A percentile compares a stretch with the other conserved stretches of the same genome.
Conservation (phyloP, 2,329 filamentous ascomycete genomes). For the Arthrobotrys entomopaga region DNA sequence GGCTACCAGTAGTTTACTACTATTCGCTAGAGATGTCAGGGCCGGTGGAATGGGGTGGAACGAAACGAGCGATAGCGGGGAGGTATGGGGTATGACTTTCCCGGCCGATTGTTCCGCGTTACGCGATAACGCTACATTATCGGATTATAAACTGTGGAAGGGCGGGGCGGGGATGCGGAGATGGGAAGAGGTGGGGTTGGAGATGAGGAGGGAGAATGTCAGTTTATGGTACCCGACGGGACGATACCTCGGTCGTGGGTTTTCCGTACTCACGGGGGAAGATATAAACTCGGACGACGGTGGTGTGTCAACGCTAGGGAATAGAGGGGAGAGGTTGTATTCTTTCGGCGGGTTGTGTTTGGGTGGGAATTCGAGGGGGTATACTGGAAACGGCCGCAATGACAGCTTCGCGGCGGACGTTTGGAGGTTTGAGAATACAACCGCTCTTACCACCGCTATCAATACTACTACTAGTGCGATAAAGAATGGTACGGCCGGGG, state of each 20-base stretch:
- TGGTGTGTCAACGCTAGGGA: background rate
- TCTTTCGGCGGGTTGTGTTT: slow-evolving; percentile 49
- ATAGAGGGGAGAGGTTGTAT: slow-evolving; percentile 18
- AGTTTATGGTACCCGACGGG: slow-evolving; percentile 28
- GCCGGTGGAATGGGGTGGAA: background rate
- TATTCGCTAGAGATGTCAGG: slow-evolving; percentile 15
- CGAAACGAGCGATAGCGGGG: slow-evolving; percentile 12
- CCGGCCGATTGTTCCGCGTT: slow-evolving; percentile 7
- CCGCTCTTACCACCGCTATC: background rate
- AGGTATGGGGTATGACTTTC: slow-evolving; percentile 41
- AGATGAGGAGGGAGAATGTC: slow-evolving; percentile 16
- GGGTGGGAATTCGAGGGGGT: background rate
- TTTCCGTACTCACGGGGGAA: background rate
- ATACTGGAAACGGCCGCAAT: slow-evolving; percentile 15
- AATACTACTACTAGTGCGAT: background rate
- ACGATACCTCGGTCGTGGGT: slow-evolving; percentile 35
- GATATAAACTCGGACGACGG: background rate
- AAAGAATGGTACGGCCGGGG: background rate
- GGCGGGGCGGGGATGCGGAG: slow-evolving; percentile 9
- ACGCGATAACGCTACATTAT: background rate
- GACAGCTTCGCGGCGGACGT: slow-evolving; percentile 46
- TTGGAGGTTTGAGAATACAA: slow-evolving; percentile 48
- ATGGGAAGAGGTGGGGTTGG: slow-evolving; percentile 23
- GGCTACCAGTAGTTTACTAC: background rate
- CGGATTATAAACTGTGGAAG: slow-evolving; percentile 18